Evolutionary conservation across 352 stramenopile genomes (phyloP), one percentile per base, ranked within the genome.

Genomic region (Phytophthora syringae): DNA sequence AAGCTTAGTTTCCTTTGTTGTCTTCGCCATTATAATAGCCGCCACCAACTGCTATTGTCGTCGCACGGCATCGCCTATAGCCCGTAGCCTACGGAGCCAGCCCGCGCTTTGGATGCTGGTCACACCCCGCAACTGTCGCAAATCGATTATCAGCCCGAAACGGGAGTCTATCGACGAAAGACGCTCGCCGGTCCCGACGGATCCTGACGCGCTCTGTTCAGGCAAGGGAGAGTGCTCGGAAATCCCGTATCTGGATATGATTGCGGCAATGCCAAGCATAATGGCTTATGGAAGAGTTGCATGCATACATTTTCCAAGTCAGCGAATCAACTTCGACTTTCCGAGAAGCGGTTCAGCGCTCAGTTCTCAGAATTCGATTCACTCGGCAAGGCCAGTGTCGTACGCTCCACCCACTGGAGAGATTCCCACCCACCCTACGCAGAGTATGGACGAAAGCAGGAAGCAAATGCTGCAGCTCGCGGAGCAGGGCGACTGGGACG

Each of bases 401-500:
- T 36, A 57, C 48, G 32, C 13, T 16, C n/a, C n/a, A n/a, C n/a
- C n/a, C n/a, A n/a, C n/a, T n/a, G 7, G 15, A 42, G 36, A 42
- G 34, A 40, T 5, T n/a, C 34, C 34, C 12, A 16, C 36, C 2
- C 15, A 20, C 7, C 36, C 0, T 1, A n/a, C n/a, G n/a, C n/a
- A n/a, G n/a, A n/a, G n/a, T n/a, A 88, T 87, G 79, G 72, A 79
- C 52, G 67, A 53, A 12, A 64, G 77, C 27, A 67, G 76, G 30
- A 73, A 72, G 57, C 79, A 78, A 54, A 62, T 90, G 47, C 64
- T 90, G 36, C 70, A 70, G 56, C 72, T 86, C 61, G 72, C 84
- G 6, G 83, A 93, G 68, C 71, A 89, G 48, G 80, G 83, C 70
- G 79, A 92, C 28, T 94, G 84, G 87, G 61, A 69, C 24, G 72